Evolutionary conservation across 1,284 basidiomycete species (phyloP).

Genomic region (Ustilago cynodontis): DNA sequence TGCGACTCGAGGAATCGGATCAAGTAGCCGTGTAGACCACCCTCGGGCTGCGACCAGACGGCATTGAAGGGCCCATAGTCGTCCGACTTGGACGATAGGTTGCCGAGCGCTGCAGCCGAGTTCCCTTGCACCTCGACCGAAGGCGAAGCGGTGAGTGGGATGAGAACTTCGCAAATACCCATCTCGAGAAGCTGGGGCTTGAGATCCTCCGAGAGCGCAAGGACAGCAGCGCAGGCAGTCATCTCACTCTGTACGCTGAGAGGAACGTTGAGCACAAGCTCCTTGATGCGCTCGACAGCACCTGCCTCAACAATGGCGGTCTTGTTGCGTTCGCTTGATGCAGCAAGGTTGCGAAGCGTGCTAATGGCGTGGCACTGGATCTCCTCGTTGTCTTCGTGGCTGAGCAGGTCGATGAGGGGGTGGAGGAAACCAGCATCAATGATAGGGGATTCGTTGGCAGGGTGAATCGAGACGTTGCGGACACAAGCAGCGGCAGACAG

Average conservation of each 20-base stretch:
- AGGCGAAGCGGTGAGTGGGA: slow-evolving; percentile 93
- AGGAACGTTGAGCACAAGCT: slow-evolving; percentile 92
- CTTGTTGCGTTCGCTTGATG: slow-evolving; percentile 98
- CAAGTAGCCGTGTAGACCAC: slow-evolving; percentile 94
- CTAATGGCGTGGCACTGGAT: slow-evolving; percentile 99
- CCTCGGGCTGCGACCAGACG: slow-evolving; percentile 97
- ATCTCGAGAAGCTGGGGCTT: slow-evolving; percentile 82
- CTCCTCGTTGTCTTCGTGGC: slow-evolving; percentile 99
- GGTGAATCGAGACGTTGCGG: slow-evolving; percentile 98
- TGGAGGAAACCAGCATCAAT: slow-evolving; percentile 98
- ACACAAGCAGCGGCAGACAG: slow-evolving; percentile 98
- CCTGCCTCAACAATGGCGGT: slow-evolving; percentile 97
- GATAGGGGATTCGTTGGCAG: slow-evolving; percentile 97
- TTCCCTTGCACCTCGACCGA: slow-evolving; percentile 99
- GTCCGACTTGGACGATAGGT: slow-evolving; percentile 90
- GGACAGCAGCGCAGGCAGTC: slow-evolving; percentile 92
- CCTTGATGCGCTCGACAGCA: slow-evolving; percentile 97
- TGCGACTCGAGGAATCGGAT: slow-evolving; percentile 92
- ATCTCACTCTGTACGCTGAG: slow-evolving; percentile 99
- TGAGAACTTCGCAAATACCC: slow-evolving; percentile 97
- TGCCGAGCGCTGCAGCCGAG: slow-evolving; percentile 95
- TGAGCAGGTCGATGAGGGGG: slow-evolving; percentile 93
- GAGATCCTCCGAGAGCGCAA: slow-evolving; percentile 68
- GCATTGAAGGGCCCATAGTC: slow-evolving; percentile 98
- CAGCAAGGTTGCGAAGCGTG: slow-evolving; percentile 94